Percentiles rank a stretch among this genome's conserved stretches.
These are phyloP conservation scores for Eutrema yunnanense DNA, from an alignment of 345 rosid genomes.

Conservation along the genomic window DNA sequence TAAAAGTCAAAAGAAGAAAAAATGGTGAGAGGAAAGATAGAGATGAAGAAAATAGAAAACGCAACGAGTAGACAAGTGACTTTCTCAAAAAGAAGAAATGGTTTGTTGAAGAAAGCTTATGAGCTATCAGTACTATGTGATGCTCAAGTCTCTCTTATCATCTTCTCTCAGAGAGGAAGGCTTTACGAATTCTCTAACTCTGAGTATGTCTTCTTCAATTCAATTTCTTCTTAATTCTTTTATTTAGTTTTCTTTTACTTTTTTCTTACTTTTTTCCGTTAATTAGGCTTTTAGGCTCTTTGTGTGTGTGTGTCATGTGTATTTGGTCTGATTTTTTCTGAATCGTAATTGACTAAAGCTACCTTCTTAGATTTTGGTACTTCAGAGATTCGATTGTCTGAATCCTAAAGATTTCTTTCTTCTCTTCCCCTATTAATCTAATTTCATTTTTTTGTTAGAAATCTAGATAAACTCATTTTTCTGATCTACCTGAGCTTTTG, in stretches of 20 bases:
- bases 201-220: slow-evolving; percentile 11
- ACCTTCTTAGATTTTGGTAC: slow-evolving; percentile 4
- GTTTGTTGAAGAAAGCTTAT: slow-evolving; percentile 34
- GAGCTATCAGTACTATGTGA: slow-evolving; percentile 34
- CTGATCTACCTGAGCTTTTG: background rate
- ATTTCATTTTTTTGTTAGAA: background rate
- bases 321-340: slow-evolving; percentile 16
- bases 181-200: slow-evolving; percentile 27
- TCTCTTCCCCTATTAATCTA: background rate
- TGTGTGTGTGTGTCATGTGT: background rate
- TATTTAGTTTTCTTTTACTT: background rate
- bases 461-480: background rate
- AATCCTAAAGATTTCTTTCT: slow-evolving; percentile 4
- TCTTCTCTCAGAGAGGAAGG: slow-evolving; percentile 32
- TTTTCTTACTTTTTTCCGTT: background rate
- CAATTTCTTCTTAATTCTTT: background rate
- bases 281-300: slow-evolving; percentile 2
- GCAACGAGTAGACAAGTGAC: slow-evolving; percentile 31
- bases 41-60: slow-evolving; percentile 35
- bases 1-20: slow-evolving; percentile 9
- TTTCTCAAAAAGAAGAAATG: slow-evolving; percentile 32
- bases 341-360: slow-evolving; percentile 6
- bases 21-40: slow-evolving; percentile 35
- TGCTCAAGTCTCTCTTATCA: slow-evolving; percentile 29
- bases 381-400: slow-evolving; percentile 20